Conservation (phyloP, 1,139 yeast genomes). For the Meyerozyma smithsonii region DNA sequence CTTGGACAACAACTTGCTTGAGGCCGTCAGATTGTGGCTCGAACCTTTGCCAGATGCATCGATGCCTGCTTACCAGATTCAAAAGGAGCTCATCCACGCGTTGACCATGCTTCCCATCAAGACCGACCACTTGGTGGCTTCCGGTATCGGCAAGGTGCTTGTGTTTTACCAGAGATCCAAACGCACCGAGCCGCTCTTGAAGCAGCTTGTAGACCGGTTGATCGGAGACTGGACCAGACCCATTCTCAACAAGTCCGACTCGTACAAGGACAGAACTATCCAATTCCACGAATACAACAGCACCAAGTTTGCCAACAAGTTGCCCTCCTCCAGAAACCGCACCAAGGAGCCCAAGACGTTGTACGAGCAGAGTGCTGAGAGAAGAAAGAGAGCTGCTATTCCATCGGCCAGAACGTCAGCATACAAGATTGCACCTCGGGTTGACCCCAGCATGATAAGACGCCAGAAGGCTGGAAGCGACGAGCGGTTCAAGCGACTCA, state of each 20-base stretch:
- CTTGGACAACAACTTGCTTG: slow-evolving; percentile 87
- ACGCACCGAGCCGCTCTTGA: slow-evolving; percentile 81
- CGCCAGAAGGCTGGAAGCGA: slow-evolving; percentile 51
- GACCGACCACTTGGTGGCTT: slow-evolving; percentile 90
- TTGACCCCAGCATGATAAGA: slow-evolving; percentile 44
- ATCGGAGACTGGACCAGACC: slow-evolving; percentile 99
- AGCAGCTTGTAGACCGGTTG: slow-evolving; percentile 82
- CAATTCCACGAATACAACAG: slow-evolving; percentile 69
- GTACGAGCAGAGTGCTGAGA: slow-evolving; percentile 88
- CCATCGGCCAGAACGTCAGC: slow-evolving; percentile 87
- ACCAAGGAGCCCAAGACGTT: slow-evolving; percentile 49
- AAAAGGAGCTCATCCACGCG: slow-evolving; percentile 76
- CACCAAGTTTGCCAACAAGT: slow-evolving; percentile 45
- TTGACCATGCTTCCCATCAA: slow-evolving; percentile 81
- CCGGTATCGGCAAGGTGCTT: slow-evolving; percentile 90
- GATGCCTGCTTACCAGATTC: slow-evolving; percentile 94
- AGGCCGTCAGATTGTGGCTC: slow-evolving; percentile 93
- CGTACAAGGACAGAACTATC: slow-evolving; percentile 83
- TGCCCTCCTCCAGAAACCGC: slow-evolving; percentile 32
- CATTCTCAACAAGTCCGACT: slow-evolving; percentile 91
- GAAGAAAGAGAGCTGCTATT: slow-evolving; percentile 91
- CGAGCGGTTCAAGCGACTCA: slow-evolving; percentile 74
- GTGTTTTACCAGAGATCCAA: slow-evolving; percentile 90
- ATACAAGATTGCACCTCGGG: slow-evolving; percentile 86
- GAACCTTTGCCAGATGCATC: slow-evolving; percentile 98